Conservation (phyloP, 768 basidiomycete species). For the Leccinellum albellum region DNA sequence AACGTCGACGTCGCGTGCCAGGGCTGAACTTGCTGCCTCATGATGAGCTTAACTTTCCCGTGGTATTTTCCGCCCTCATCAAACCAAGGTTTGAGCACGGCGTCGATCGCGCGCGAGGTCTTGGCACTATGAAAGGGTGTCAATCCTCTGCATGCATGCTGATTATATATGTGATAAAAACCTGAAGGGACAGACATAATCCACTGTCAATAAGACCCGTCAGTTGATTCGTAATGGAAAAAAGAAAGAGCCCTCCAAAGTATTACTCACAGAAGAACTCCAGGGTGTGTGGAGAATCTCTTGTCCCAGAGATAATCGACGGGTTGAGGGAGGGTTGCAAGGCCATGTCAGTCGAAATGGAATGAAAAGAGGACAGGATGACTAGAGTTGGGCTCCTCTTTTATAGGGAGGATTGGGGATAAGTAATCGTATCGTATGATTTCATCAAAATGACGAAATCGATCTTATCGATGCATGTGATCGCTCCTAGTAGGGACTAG, state of each 20-base stretch:
- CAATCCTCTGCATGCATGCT: background rate
- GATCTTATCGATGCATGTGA: background rate
- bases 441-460: constrained; percentile 6
- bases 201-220: constrained; percentile 46
- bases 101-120: constrained; percentile 55
- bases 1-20: constrained; percentile 79
- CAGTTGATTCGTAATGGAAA: background rate
- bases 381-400: background rate
- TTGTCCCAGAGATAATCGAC: constrained; percentile 56
- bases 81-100: constrained; percentile 56
- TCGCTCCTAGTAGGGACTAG: background rate
- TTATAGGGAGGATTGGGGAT: background rate
- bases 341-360: constrained; percentile 49
- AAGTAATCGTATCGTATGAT: background rate
- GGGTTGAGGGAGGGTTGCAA: constrained; percentile 71
- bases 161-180: constrained; percentile 14
- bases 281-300: constrained; percentile 67
- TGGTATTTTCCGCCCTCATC: constrained; percentile 56
- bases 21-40: constrained; percentile 70
- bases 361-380: background rate
- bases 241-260: background rate
- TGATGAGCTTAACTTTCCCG: constrained; percentile 71
- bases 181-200: constrained; percentile 87
- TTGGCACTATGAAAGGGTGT: constrained; percentile 46
- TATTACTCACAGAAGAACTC: constrained; percentile 66